A percentile compares a stretch with the other conserved stretches of the same genome.
Evolutionary conservation across 2,329 filamentous ascomycete species (phyloP).

Genomic region (Penicillium fuscoglaucum): DNA sequence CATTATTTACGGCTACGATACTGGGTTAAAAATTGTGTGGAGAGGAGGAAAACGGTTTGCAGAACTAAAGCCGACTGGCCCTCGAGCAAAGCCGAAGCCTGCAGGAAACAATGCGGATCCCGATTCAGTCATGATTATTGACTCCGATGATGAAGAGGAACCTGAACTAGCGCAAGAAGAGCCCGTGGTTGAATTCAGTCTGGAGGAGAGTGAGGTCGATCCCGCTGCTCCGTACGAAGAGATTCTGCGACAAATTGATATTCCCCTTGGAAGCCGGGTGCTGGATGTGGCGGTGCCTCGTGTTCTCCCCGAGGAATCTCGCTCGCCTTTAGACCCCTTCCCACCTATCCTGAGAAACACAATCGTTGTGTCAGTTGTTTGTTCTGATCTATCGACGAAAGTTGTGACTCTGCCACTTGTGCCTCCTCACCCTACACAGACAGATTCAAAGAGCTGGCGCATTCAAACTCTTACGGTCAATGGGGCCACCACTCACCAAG

Average conservation of each 20-base stretch:
- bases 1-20: slow-evolving; percentile 60
- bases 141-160: slow-evolving; percentile 57
- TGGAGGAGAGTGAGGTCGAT: slow-evolving; percentile 58
- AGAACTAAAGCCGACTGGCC: slow-evolving; percentile 24
- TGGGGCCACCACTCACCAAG: slow-evolving; percentile 51
- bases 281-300: slow-evolving; percentile 52
- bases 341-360: slow-evolving; percentile 51
- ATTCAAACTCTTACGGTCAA: slow-evolving; percentile 52
- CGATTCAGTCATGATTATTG: slow-evolving; percentile 56
- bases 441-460: slow-evolving; percentile 39
- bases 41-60: slow-evolving; percentile 57
- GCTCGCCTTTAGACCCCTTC: slow-evolving; percentile 44
- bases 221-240: slow-evolving; percentile 55
- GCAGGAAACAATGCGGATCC: slow-evolving; percentile 25
- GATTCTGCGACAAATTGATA: slow-evolving; percentile 56
- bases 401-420: slow-evolving; percentile 56
- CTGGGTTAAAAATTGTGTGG: slow-evolving; percentile 61
- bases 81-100: slow-evolving; percentile 28
- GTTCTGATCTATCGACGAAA: slow-evolving; percentile 57
- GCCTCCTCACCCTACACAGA: slow-evolving; percentile 50
- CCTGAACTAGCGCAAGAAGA: slow-evolving; percentile 21
- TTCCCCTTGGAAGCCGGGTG: slow-evolving; percentile 55
- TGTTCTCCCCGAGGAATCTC: slow-evolving; percentile 45
- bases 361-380: slow-evolving; percentile 57
- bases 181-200: slow-evolving; percentile 48